These are phyloP conservation scores for Mercurialis annua DNA, from an alignment of 345 rosid genomes.

Conservation along the genomic window DNA sequence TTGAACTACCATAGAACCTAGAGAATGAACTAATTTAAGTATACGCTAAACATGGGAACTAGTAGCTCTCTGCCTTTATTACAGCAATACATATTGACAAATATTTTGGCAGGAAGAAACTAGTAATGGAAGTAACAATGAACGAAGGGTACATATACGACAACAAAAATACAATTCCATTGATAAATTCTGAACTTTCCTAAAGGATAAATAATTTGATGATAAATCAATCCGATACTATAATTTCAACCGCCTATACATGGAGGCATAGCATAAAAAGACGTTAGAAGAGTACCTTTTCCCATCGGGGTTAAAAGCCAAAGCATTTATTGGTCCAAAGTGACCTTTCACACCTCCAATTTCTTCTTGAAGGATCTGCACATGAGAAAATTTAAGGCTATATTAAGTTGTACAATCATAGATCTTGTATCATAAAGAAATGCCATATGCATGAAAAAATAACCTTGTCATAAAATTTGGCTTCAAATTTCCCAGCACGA, in stretches of 20 bases:
- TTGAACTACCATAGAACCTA: too few relatives aligned
- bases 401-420: not conserved
- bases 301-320: conserved; percentile 95
- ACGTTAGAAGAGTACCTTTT: conserved; percentile 53
- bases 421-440: not conserved
- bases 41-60: too few relatives aligned
- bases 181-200: too few relatives aligned
- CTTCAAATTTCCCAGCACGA: conserved; percentile 97
- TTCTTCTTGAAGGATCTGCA: conserved; percentile 78
- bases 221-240: not conserved
- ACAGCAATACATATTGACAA: too few relatives aligned
- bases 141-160: too few relatives aligned
- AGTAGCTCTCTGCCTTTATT: too few relatives aligned
- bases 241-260: not conserved
- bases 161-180: too few relatives aligned
- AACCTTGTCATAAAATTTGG: conserved; percentile 89
- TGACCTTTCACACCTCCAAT: conserved; percentile 98
- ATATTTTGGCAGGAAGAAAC: not conserved
- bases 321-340: conserved; percentile 94
- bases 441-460: not conserved
- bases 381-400: not conserved
- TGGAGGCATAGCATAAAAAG: not conserved
- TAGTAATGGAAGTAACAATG: too few relatives aligned
- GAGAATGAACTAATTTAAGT: too few relatives aligned
- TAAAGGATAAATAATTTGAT: not conserved